Evolutionary conservation across 805 yeast genomes (phyloP), one percentile per base, ranked within the genome.

Genomic region (Saturnispora quitensis): DNA sequence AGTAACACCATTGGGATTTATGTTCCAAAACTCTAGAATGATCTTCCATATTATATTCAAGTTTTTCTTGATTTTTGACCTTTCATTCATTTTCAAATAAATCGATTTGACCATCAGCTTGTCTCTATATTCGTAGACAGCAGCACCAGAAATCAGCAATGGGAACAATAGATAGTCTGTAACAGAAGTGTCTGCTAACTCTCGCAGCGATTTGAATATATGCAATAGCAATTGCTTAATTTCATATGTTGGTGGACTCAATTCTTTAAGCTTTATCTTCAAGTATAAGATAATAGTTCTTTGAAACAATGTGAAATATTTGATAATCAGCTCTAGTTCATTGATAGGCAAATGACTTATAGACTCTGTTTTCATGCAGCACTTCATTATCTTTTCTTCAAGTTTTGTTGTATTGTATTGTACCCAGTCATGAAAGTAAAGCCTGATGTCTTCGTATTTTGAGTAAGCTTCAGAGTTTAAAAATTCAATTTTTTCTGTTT

Each of bases 71-170:
- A 49, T 48, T 24, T 45, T 45, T 8, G 54, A 42, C 6, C 47
- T 50, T 27, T 50, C 40, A 10, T 24, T n/a, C 47, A 54, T 45
- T 15, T 43, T 43, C 12, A 54, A 22, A 43, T 60, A 62, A 17
- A 62, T 48, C n/a, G 47, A 51, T 31, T 56, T 52, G 17, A 60
- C 51, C 48, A 56, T 58, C 9, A 57, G 17, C n/a, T 61, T 54
- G 50, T 62, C 65, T n/a, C 62, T 50, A 13, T 50, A 28, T 45
- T 62, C 65, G 25, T 58, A 60, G 18, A 63, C 63, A 4, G 60
- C 59, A 2, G 63, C 64, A 2, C 64, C 65, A 3, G 57, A 53
- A 5, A 62, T 56, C 3, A 62, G 47, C 13, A 62, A 48, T 3
- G 65, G 58, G 43, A 62, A 61, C 4, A 59, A 43, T 24, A 62